Conservation (phyloP, 805 yeast species). For the Alloascoidea africana region DNA sequence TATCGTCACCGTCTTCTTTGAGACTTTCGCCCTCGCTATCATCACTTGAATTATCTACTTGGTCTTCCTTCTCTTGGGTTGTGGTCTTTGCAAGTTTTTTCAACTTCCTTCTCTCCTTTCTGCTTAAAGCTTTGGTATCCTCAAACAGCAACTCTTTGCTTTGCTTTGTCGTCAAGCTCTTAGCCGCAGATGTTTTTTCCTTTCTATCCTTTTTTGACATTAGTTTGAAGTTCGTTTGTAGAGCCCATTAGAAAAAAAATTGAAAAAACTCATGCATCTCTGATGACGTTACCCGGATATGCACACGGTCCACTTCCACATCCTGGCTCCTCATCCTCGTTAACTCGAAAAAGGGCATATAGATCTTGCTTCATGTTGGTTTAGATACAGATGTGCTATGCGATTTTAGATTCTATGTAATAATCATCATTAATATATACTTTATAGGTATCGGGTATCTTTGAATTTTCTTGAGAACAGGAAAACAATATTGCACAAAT, state of each 20-base stretch:
- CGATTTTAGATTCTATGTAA: too few relatives aligned
- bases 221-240: background rate
- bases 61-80: background rate
- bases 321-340: too few relatives aligned
- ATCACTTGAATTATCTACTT: background rate
- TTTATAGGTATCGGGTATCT: too few relatives aligned
- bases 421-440: too few relatives aligned
- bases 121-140: background rate
- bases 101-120: background rate
- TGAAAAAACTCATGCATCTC: background rate
- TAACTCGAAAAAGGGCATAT: too few relatives aligned
- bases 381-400: too few relatives aligned
- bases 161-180: background rate
- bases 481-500: too few relatives aligned
- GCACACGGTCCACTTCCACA: too few relatives aligned
- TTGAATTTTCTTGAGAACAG: too few relatives aligned
- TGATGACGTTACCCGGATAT: conserved; percentile 1
- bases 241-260: background rate
- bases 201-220: background rate
- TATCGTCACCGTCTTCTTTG: background rate
- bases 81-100: background rate
- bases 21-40: background rate
- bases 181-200: background rate
- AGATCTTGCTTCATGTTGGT: too few relatives aligned
- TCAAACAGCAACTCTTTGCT: too few relatives aligned